Conservation (phyloP, 306 rosid species). For the Morella rubra region DNA sequence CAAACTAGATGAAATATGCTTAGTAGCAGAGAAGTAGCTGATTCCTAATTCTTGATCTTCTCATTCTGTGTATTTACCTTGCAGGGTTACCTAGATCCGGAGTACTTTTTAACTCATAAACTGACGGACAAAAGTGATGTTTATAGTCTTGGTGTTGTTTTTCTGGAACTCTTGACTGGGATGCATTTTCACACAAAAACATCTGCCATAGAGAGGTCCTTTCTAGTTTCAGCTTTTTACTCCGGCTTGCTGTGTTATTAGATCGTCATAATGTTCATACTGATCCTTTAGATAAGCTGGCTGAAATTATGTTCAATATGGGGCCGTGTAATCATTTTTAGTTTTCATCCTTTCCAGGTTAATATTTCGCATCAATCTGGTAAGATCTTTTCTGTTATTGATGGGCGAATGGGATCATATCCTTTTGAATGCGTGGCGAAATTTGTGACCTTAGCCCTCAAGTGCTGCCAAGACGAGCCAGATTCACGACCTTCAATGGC, state of each 20-base stretch:
- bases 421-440: slow-evolving; percentile 70
- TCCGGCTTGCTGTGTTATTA: not conserved
- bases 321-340: not conserved
- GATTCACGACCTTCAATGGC: slow-evolving; percentile 83
- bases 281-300: not conserved
- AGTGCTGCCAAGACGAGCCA: slow-evolving; percentile 69
- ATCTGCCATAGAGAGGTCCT: slow-evolving; percentile 90
- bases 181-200: slow-evolving; percentile 88
- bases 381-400: slow-evolving; percentile 61
- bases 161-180: slow-evolving; percentile 86
- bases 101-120: slow-evolving; percentile 9
- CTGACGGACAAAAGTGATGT: slow-evolving; percentile 1
- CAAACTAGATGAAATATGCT: not conserved
- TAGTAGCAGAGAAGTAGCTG: not conserved
- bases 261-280: slow-evolving; percentile 2
- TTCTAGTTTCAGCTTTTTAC: slow-evolving; percentile 47
- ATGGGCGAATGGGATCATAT: slow-evolving; percentile 73
- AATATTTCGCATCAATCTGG: slow-evolving; percentile 63
- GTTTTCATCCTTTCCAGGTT: slow-evolving; percentile 45
- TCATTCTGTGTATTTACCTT: slow-evolving; percentile 25
- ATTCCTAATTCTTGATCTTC: slow-evolving; percentile 5
- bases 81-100: slow-evolving; percentile 22
- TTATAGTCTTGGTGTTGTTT: slow-evolving; percentile 50
- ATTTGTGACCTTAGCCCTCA: slow-evolving; percentile 65
- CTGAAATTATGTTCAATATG: not conserved